Base-by-base conservation (phyloP, 73 alveolate species). In the Paramecium octaurelia region DNA sequence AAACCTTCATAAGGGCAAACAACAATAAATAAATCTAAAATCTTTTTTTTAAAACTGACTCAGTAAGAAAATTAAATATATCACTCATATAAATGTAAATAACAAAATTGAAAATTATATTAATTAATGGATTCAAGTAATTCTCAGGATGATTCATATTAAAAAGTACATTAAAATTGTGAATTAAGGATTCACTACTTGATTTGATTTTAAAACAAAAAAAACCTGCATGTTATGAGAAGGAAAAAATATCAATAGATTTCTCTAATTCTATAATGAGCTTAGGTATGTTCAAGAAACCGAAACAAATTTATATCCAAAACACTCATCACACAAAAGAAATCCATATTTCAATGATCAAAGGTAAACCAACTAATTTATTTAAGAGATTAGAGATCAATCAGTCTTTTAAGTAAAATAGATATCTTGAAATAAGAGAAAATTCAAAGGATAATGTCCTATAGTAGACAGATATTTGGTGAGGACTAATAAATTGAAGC, bases 81-180 rank as follows among this genome's bases (percentile, higher is more conserved):
- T 40, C 23, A 48, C 60, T 48, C 60, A 48, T 48, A 48, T 48
- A 48, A 46, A 46, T 46, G 58, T 46, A 50, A 54, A 54, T 54
- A n/a, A 54, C 69, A 54, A 54, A 54, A 54, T 54, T 54, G 69
- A 54, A 54, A 54, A 54, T 54, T 54, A n/a, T 54, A 54, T 54
- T 64, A 31, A 64, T 64, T 64, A 64, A 64, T 64, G 84, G 84
- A 64, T 64, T 64, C 84, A 64, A 64, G 84, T 7, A 64, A 64
- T 34, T 64, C 84, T 27, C 20, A 64, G 20, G 84, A 64, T 64
- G 50, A 64, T 64, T 64, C 84, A 10, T 64, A 64, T 64, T 64
- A 64, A 64, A 64, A 64, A 64, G 84, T 64, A 64, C 35, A 64
- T 27, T 31, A 64, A 64, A 31, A 64, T 64, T 34, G 42, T 64